Conservation (phyloP, 2,329 filamentous ascomycete genomes). For the Neoscytalidium dimidiatum region DNA sequence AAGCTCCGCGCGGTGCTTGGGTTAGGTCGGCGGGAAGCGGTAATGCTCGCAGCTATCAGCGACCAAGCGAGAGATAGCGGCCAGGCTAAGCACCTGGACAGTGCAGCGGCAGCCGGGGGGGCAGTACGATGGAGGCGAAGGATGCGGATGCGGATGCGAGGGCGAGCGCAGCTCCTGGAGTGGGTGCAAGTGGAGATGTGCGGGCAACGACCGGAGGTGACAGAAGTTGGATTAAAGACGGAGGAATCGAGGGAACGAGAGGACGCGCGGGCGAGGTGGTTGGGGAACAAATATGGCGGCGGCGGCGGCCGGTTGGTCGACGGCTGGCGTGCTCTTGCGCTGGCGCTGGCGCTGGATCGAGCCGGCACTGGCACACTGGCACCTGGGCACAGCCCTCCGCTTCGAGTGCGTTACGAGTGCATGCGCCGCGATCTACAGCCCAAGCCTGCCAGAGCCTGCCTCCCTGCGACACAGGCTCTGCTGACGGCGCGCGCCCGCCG, state of each 20-base stretch:
- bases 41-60: conserved; percentile 13
- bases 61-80: conserved; percentile 18
- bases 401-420: conserved; percentile 1
- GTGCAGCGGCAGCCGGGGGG: conserved; percentile 2
- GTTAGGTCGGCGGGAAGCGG: not conserved
- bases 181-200: not conserved
- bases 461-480: conserved; percentile 7
- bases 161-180: not conserved
- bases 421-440: conserved; percentile 10
- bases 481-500: conserved; percentile 8
- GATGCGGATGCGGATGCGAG: not conserved
- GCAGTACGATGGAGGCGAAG: not conserved
- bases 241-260: not conserved
- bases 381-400: not conserved
- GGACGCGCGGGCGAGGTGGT: conserved; percentile 7
- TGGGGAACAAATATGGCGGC: conserved; percentile 15
- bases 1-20: conserved; percentile 7
- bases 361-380: not conserved
- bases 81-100: conserved; percentile 12
- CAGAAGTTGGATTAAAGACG: not conserved
- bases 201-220: not conserved
- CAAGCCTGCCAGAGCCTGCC: not conserved
- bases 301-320: conserved; percentile 7
- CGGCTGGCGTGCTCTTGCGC: conserved; percentile 8
- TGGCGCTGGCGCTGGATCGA: conserved; percentile 8